Evolutionary conservation across 2,329 filamentous ascomycete genomes (phyloP).

Genomic region (Ophiostoma angusticollis): DNA sequence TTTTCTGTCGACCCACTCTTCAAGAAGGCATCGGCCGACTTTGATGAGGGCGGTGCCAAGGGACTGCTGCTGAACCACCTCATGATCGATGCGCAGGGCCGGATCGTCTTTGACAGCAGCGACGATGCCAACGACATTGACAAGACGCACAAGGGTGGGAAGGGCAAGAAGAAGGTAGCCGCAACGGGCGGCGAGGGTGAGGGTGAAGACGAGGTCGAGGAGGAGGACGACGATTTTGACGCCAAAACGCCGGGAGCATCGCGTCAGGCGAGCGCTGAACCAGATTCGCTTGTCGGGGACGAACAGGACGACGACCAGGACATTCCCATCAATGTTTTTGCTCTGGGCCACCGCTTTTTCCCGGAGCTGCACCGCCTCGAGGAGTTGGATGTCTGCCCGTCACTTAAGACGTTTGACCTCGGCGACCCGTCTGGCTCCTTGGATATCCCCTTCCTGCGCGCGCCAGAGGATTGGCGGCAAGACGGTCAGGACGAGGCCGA

Average conservation of each 20-base stretch:
- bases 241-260: conserved; percentile 30
- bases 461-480: conserved; percentile 71
- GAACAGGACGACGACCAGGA: conserved; percentile 30
- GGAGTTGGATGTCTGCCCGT: conserved; percentile 84
- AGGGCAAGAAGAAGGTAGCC: conserved; percentile 19
- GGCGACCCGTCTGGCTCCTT: conserved; percentile 74
- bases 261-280: conserved; percentile 13
- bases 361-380: conserved; percentile 66
- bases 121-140: conserved; percentile 58
- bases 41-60: conserved; percentile 95
- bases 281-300: background rate
- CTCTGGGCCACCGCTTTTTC: conserved; percentile 72
- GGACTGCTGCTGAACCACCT: conserved; percentile 89
- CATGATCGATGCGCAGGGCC: conserved; percentile 82
- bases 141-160: conserved; percentile 20
- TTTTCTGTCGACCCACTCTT: conserved; percentile 97
- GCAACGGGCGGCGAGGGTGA: conserved; percentile 28
- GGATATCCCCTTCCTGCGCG: conserved; percentile 85
- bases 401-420: conserved; percentile 84
- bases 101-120: conserved; percentile 97
- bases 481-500: conserved; percentile 43
- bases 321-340: conserved; percentile 65
- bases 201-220: conserved; percentile 22
- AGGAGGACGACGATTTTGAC: conserved; percentile 24
- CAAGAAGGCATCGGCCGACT: conserved; percentile 97